These are phyloP conservation scores for Phytopythium mirpurense DNA, from an alignment of 352 stramenopile genomes.

Conservation along the genomic window DNA sequence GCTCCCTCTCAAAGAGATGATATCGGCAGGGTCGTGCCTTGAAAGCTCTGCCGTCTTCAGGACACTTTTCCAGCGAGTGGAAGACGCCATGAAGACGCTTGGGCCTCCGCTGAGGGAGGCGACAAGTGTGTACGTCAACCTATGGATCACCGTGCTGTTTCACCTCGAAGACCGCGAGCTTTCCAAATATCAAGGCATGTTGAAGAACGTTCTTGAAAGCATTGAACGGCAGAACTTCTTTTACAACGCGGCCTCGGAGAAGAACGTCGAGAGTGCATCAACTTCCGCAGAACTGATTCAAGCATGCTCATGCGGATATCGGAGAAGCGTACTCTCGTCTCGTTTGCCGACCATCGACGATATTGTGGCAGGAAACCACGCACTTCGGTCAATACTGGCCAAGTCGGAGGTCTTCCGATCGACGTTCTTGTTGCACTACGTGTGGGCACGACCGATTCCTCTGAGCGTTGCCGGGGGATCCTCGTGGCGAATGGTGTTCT, in stretches of 20 bases:
- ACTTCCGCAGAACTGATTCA: not conserved
- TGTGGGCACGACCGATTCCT: constrained; percentile 34
- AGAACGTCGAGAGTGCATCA: not conserved
- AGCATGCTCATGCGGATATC: constrained; percentile 3
- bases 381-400: constrained; percentile 2
- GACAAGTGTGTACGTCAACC: constrained; percentile 31
- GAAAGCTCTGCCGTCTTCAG: constrained; percentile 37
- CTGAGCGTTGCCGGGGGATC: constrained; percentile 25
- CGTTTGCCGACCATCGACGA: constrained; percentile 10
- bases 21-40: constrained; percentile 24
- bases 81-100: constrained; percentile 34
- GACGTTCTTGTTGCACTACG: constrained; percentile 36
- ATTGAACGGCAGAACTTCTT: constrained; percentile 30
- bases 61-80: constrained; percentile 38
- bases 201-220: constrained; percentile 33
- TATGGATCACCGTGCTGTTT: constrained; percentile 38
- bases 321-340: not conserved
- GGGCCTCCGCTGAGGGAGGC: constrained; percentile 19
- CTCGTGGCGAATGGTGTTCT: constrained; percentile 33
- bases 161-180: constrained; percentile 48
- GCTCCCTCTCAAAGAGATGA: constrained; percentile 41
- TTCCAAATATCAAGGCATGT: constrained; percentile 30
- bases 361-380: constrained; percentile 15
- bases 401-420: not conserved
- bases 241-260: not conserved